A percentile compares a stretch with the other conserved stretches of the same genome.
phyloP scores from a whole-genome alignment of 345 rosid species.

The thale cress (Arabidopsis thaliana) region TAIR10.1 NC_003070.9:11791501-11792000 shows the following conservation, averaged over 20 bases:
- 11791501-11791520: neutral
- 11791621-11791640: fast-evolving
- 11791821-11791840: neutral
- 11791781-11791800: neutral
- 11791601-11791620: neutral
- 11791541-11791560: neutral
- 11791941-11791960: no score
- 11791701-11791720: neutral
- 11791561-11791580: neutral
- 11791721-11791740: neutral
- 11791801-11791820: no score
- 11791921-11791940: neutral
- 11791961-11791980: no score
- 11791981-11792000: no score
- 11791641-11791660: neutral
- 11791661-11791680: neutral
- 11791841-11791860: neutral
- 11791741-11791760: neutral
- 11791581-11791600: no score
- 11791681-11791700: neutral
- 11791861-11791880: neutral
- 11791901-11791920: neutral
- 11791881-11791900: neutral
- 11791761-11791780: neutral
- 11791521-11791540: neutral